These are phyloP conservation scores for Lactarius tabidus DNA, from an alignment of 768 basidiomycete species.

Conservation along the genomic window DNA sequence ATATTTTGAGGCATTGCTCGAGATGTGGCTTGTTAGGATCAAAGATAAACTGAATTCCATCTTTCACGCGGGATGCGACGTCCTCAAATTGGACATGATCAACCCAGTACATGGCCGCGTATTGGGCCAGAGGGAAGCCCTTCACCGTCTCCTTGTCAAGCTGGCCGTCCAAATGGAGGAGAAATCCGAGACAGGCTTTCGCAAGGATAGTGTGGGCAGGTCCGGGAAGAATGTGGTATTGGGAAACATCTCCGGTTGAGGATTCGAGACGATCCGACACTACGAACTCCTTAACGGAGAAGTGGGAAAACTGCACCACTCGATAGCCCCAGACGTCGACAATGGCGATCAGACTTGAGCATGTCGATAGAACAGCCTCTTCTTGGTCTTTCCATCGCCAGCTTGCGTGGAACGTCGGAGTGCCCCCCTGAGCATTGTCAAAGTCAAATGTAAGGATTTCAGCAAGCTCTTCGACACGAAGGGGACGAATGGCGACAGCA, in stretches of 20 bases:
- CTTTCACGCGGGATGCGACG: not conserved
- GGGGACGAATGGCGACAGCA: not conserved
- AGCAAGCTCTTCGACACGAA: not conserved
- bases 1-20: too few relatives aligned
- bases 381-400: slow-evolving; percentile 2
- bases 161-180: not conserved
- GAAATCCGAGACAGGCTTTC: not conserved
- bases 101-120: not conserved
- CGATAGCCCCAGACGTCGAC: not conserved
- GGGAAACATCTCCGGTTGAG: not conserved
- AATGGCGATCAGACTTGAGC: not conserved
- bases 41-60: not conserved
- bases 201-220: not conserved
- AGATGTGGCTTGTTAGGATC: not conserved
- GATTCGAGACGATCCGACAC: not conserved
- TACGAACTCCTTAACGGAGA: slow-evolving; percentile 3
- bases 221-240: not conserved
- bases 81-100: not conserved
- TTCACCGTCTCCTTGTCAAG: not conserved
- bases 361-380: not conserved
- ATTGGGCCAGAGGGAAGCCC: not conserved
- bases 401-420: not conserved
- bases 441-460: slow-evolving; percentile 1
- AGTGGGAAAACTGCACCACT: not conserved
- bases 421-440: not conserved